These are phyloP conservation scores for Penstemon barbatus DNA, from an alignment of 257 asterid species.

Conservation along the genomic window DNA sequence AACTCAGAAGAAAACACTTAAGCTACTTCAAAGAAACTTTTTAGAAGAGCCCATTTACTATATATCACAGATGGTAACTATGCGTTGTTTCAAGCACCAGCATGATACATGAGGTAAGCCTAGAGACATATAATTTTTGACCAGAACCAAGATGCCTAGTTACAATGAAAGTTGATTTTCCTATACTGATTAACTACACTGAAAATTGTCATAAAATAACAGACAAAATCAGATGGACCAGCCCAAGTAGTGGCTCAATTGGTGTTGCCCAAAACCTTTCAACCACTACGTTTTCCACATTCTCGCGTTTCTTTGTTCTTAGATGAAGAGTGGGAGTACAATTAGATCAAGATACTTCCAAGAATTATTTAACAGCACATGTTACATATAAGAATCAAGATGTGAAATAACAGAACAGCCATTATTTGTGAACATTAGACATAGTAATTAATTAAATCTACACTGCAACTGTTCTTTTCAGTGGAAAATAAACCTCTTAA, in stretches of 20 bases:
- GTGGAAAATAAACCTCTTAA: conserved; percentile 58
- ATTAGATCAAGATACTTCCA: conserved; percentile 9
- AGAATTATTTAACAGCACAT: conserved; percentile 11
- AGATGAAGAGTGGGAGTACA: not conserved
- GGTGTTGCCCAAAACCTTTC: not conserved
- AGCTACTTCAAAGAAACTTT: not conserved
- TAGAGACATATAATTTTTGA: not conserved
- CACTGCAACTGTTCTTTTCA: not conserved
- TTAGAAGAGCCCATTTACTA: not conserved
- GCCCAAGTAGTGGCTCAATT: conserved; percentile 6
- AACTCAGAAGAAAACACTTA: not conserved
- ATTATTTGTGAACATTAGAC: conserved; percentile 20
- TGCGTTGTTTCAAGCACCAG: conserved; percentile 6
- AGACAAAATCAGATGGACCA: conserved; percentile 17
- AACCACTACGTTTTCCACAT: conserved; percentile 4
- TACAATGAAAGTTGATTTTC: not conserved
- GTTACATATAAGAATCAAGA: conserved; percentile 17
- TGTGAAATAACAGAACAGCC: not conserved
- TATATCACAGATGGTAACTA: conserved; percentile 13
- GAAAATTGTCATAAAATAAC: not conserved
- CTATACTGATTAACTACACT: not conserved
- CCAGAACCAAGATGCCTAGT: not conserved
- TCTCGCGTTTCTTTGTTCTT: conserved; percentile 12
- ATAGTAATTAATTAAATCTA: not conserved
- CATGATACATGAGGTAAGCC: conserved; percentile 10